Evolutionary conservation across 2,329 filamentous ascomycete species (phyloP).

Genomic region (Trichoderma semiorbis): DNA sequence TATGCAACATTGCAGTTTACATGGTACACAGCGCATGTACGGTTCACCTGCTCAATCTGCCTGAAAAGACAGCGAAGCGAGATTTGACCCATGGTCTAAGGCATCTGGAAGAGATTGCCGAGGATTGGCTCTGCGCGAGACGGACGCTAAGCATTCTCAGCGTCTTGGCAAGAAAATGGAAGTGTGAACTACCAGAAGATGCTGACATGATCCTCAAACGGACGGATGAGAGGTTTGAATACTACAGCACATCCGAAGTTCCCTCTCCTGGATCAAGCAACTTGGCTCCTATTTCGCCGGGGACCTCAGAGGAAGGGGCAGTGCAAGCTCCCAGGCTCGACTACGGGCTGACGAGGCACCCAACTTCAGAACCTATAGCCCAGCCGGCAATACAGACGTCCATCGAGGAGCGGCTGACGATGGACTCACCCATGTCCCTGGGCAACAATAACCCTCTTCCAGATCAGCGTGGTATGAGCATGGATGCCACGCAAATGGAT

Average conservation of each 20-base stretch:
- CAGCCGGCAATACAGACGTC: constrained; percentile 18
- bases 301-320: constrained; percentile 28
- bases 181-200: constrained; percentile 80
- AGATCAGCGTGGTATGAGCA: neutral
- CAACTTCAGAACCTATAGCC: constrained; percentile 28
- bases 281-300: constrained; percentile 27
- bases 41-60: constrained; percentile 88
- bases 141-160: constrained; percentile 82
- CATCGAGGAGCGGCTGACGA: constrained; percentile 18
- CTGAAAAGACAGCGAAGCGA: constrained; percentile 83
- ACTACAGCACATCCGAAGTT: constrained; percentile 60
- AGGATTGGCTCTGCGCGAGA: constrained; percentile 88
- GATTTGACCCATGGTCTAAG: constrained; percentile 90
- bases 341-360: constrained; percentile 36
- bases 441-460: neutral
- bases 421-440: constrained; percentile 17
- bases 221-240: constrained; percentile 76
- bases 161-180: constrained; percentile 84
- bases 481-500: constrained; percentile 24
- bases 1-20: constrained; percentile 95
- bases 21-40: constrained; percentile 93
- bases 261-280: constrained; percentile 48
- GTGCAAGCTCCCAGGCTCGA: constrained; percentile 27
- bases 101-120: constrained; percentile 91
- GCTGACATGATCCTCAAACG: constrained; percentile 71